Percentiles rank a stretch among this genome's conserved stretches.
These are phyloP conservation scores for Helianthus annuus DNA, from an alignment of 129 eudicot species.

Conservation along the genomic window DNA sequence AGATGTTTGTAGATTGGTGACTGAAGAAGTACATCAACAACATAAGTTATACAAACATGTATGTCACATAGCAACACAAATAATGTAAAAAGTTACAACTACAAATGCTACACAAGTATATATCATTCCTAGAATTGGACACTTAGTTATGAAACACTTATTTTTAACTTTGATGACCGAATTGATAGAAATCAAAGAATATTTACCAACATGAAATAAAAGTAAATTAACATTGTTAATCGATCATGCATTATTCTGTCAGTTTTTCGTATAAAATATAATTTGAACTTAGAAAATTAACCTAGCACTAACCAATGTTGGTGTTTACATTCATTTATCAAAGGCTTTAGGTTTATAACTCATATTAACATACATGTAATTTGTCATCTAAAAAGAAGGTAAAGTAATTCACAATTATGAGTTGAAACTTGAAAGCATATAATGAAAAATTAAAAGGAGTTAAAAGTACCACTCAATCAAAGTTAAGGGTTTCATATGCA, in stretches of 20 bases:
- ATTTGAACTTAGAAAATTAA: background rate
- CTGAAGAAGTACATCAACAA: background rate
- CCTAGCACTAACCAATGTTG: background rate
- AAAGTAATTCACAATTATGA: background rate
- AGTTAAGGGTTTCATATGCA: slow-evolving; percentile 18
- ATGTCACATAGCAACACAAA: background rate
- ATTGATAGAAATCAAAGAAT: background rate
- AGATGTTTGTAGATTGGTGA: no score
- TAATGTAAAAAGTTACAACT: background rate
- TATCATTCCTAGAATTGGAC: background rate
- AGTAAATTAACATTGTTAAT: background rate
- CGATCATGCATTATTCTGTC: no score
- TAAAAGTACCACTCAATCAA: background rate
- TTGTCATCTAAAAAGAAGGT: background rate
- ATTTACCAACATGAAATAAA: background rate
- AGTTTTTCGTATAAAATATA: background rate
- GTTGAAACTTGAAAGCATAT: background rate
- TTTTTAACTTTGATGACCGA: no score
- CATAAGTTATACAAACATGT: background rate
- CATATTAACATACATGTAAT: background rate
- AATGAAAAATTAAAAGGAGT: background rate
- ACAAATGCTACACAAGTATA: background rate
- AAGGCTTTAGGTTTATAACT: background rate
- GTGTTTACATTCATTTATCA: background rate
- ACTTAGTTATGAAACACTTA: background rate